Conservation (phyloP, 495 filamentous ascomycete species). For the Alectoria sarmentosa region DNA sequence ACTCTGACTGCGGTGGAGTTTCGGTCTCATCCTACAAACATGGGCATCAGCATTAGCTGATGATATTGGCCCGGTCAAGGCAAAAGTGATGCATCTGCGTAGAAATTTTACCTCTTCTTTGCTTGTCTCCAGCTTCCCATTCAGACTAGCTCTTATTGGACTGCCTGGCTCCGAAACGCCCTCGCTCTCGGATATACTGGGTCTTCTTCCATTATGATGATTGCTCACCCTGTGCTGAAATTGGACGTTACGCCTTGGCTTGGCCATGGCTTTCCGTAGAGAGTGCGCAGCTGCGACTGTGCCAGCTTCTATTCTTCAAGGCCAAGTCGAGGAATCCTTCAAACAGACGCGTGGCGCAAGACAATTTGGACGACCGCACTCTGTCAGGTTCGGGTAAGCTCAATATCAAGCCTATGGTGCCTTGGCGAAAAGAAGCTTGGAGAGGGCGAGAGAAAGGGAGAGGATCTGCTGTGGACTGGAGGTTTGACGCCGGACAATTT, state of each 20-base stretch:
- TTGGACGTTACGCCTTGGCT: slow-evolving; percentile 73
- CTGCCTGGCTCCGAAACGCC: slow-evolving; percentile 57
- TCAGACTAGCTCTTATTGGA: slow-evolving; percentile 42
- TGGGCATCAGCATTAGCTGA: slow-evolving; percentile 12
- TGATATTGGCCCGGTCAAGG: background rate
- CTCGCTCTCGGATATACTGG: slow-evolving; percentile 79
- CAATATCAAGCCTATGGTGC: background rate
- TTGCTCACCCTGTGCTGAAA: slow-evolving; percentile 61
- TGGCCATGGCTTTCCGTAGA: slow-evolving; percentile 48
- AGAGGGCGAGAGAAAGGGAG: background rate
- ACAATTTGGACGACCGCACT: background rate
- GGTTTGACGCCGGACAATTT: background rate
- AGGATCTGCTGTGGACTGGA: background rate
- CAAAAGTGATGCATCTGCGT: background rate
- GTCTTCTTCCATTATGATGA: slow-evolving; percentile 51
- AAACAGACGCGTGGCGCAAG: background rate
- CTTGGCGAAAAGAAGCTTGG: background rate
- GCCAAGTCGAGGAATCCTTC: background rate
- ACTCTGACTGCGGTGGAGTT: slow-evolving; percentile 55
- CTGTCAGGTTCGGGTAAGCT: background rate
- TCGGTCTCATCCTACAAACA: slow-evolving; percentile 36
- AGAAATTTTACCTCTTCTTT: slow-evolving; percentile 40
- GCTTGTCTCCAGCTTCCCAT: slow-evolving; percentile 41
- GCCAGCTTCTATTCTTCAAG: background rate
- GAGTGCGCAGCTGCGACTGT: background rate